Evolutionary conservation across 352 stramenopile genomes (phyloP), one percentile per base, ranked within the genome.

Genomic region (Hyphochytrium catenoides): DNA sequence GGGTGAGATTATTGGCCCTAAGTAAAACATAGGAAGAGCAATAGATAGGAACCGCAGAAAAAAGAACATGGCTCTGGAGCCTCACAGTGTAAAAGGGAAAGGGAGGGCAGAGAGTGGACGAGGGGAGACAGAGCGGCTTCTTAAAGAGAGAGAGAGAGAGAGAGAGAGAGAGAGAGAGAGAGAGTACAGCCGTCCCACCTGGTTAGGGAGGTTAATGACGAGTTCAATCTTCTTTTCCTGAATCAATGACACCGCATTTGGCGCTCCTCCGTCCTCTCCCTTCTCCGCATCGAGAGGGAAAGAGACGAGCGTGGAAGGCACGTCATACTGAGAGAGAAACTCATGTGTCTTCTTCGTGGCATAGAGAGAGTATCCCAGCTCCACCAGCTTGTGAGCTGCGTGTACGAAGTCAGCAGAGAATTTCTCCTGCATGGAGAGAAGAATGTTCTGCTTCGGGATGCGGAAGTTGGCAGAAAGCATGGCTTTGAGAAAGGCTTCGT

Each of bases 341-440:
- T 64, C 54, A 52, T 91, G 64, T 25, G 89, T 96, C 42, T 68
- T 73, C 47, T 91, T 65, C 3, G 89, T 96, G 41, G 84, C 89
- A 48, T 76, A 87, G 39, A 97, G 50, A 23, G 84, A 72, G 66
- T 94, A 95, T 28, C 84, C 85, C 20, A 95, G 59, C 45, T 93
- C 70, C 51, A 91, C 66, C 46, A 96, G 73, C 56, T 95, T 76
- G 62, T 82, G 94, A 12, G 76, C 85, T 37, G 75, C 76, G 58
- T 95, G 82, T 9, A 93, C 85, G 47, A 95, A 87, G 6, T 95
- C 74, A 48, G 94, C 78, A 32, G 82, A 75, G 51, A 94, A 86
- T 45, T 65, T 76, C 26, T 88, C 75, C 51, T 94, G 82, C 47
- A 94, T 83, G 36, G 76, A 93, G 31, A 96, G 49, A 37, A 96